Evolutionary conservation across 2,329 filamentous ascomycete species (phyloP).

Genomic region (Colletotrichum sp.): DNA sequence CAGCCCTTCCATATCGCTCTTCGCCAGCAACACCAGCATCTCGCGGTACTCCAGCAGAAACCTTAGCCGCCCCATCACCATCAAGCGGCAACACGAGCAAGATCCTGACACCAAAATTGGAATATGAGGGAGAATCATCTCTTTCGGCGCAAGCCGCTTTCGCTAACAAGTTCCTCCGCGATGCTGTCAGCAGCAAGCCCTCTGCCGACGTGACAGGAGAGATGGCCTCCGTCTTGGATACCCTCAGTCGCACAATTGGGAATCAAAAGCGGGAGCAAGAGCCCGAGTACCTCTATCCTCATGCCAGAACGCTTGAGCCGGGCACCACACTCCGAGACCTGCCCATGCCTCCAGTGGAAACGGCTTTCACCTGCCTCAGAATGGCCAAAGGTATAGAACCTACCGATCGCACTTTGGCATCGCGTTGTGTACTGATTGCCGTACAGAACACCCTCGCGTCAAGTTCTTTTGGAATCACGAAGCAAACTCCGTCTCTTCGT

Average conservation of each 20-base stretch:
- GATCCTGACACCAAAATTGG: neutral
- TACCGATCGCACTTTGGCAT: neutral
- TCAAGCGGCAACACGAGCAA: neutral
- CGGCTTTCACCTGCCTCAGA: constrained; percentile 13
- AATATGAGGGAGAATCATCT: constrained; percentile 25
- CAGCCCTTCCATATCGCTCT: neutral
- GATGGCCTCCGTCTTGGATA: constrained; percentile 24
- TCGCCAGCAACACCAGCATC: constrained; percentile 9
- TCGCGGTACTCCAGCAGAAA: neutral
- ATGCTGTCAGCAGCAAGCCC: constrained; percentile 21
- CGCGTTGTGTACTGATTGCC: neutral
- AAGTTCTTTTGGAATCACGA: constrained; percentile 4
- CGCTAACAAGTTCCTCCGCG: constrained; percentile 24
- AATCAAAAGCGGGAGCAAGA: constrained; percentile 14
- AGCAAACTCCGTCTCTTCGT: neutral
- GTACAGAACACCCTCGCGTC: neutral
- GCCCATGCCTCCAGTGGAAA: constrained; percentile 19
- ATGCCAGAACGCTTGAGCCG: neutral
- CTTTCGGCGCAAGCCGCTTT: constrained; percentile 26
- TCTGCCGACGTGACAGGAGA: constrained; percentile 21
- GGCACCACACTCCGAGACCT: constrained; percentile 8
- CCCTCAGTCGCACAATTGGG: constrained; percentile 16
- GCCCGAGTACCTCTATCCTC: constrained; percentile 1
- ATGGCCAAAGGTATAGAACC: constrained; percentile 10
- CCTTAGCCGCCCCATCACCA: neutral